Conservation (phyloP, 2,329 filamentous ascomycete species). For the Aspergillus phoenicis region DNA sequence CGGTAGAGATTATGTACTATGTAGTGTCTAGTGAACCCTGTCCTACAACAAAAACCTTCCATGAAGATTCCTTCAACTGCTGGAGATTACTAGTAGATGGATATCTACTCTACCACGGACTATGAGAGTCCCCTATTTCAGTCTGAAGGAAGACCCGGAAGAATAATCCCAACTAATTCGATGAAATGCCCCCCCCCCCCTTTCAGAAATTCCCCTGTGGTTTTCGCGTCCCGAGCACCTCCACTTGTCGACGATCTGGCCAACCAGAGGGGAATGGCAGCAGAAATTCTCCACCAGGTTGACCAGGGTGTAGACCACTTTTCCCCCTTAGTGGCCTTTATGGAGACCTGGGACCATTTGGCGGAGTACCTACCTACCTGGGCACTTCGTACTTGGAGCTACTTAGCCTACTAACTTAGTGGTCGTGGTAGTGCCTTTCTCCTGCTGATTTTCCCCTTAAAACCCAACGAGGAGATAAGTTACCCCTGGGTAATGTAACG, state of each 20-base stretch:
- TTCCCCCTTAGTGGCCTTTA: background rate
- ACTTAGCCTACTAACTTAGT: background rate
- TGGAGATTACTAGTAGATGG: background rate
- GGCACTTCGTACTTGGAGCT: conserved; percentile 1
- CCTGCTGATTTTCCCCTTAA: background rate
- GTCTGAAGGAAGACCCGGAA: background rate
- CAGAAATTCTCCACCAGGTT: conserved; percentile 2
- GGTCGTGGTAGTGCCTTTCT: background rate
- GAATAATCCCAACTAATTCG: conserved; percentile 1
- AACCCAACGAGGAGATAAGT: background rate
- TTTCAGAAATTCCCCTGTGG: conserved; percentile 2
- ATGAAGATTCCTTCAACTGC: background rate
- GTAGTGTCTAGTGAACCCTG: conserved; percentile 1
- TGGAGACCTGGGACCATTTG: conserved; percentile 1
- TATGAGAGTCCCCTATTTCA: background rate
- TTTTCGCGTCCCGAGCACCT: conserved; percentile 3
- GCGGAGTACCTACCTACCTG: conserved; percentile 9
- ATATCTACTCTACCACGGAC: background rate
- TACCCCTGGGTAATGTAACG: background rate
- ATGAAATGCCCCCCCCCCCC: background rate
- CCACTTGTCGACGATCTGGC: conserved; percentile 3
- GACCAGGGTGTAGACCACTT: conserved; percentile 4
- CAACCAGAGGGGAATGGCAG: background rate
- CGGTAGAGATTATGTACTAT: background rate
- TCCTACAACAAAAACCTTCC: background rate